Evolutionary conservation across 1,284 basidiomycete species (phyloP), one percentile per base, ranked within the genome.

Genomic region (Sporisorium scitamineum): DNA sequence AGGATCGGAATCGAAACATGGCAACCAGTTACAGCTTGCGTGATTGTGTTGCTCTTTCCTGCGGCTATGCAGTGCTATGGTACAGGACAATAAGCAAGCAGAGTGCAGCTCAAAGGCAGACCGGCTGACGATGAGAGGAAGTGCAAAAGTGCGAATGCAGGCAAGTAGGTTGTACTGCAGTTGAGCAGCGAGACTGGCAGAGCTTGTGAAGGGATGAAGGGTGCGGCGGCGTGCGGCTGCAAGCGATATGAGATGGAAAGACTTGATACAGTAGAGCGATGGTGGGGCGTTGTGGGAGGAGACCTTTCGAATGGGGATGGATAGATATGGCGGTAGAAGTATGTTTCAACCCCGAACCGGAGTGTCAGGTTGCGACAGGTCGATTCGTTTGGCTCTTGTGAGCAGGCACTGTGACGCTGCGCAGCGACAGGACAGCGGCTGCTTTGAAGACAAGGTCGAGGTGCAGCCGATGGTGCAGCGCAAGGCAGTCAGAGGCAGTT

Each of bases 1-100:
- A 64, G 57, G 72, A 48, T 70, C 68, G 59, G 64, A 70, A 70
- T 41, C 47, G 73, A 51, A 70, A 70, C 73, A 76, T 76, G 62
- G 44, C 9, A 29, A 41, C 39, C 34, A 7, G 41, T 5, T 20
- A 22, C 39, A 62, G 59, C 52, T 65, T 63, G 69, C 42, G 62
- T 66, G 69, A 70, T 54, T 44, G 9, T 44, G 48, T 27, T 26
- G 24, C 37, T 24, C 37, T 18, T 26, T 34, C 5, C 48, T 20
- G 48, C n/a, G 34, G 37, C 37, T 20, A 42, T 20, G 39, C 39
- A 42, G 14, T 16, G 27, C 50, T 16, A 53, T 22, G 32, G 42
- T 64, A 57, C 54, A 64, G 13, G 2, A 42, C 39, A 16, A 42
- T 3, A 34, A 6, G 34, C 34, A 7, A 42, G n/a, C n/a, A 47